Base-by-base conservation (phyloP, 805 yeast genomes). In the Ogataea trehalophila region DNA sequence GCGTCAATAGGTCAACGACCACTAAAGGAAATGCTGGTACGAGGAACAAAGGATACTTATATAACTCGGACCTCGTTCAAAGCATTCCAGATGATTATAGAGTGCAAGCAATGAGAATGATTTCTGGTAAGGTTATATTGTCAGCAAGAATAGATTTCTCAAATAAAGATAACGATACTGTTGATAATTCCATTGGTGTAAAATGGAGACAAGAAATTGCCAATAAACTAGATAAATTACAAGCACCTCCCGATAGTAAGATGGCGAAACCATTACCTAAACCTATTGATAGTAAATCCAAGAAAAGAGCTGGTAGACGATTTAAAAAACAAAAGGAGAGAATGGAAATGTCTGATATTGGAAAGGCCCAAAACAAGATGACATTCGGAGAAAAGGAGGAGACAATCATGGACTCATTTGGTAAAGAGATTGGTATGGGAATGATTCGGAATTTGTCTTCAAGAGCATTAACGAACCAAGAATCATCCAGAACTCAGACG, bases 261-360 rank as follows among this genome's bases (percentile, higher is more conserved):
- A 81, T 81, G 49, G 83, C 91, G 0, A 75, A 90, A 42, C 89
- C 89, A 0, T 64, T 82, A 6, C 84, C 92, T 0, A 69, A 77
- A 4, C 97, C 97, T 0, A 71, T 79, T 16, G 96, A 90, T 46
- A 76, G 74, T 46, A 79, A 82, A 42, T 81, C 92, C 5, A 87
- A 88, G 66, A 87, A 83, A 56, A 73, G 99, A 57, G 97, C 95
- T 1, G 99, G 99, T 0, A 72, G 81, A 53, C 70, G 92, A 47
- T 75, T 85, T 55, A 73, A 96, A 43, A 90, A 89, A 65, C 76
- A 80, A 70, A 89, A 87, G 63, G 87, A 89, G 60, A 81, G 87
- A 59, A 83, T 85, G 66, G 83, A 83, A 58, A 76, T 86, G 75
- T 84, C 96, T 0, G 95, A 90, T 46, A 62, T 87, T 39, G 81